Evolutionary conservation across 306 rosid species (phyloP).

Genomic region (Mucuna pruriens): DNA sequence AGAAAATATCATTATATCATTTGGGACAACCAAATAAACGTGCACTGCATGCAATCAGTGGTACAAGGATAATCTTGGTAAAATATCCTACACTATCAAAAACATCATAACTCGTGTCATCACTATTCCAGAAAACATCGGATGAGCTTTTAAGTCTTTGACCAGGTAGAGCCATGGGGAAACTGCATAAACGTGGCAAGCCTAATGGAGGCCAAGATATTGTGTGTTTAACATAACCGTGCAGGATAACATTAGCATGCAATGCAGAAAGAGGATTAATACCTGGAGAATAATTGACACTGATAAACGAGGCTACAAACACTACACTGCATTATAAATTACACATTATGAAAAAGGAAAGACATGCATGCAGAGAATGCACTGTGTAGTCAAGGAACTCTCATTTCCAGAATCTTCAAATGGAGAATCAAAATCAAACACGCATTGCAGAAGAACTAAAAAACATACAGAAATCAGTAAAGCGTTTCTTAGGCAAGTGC

Average conservation of each 20-base stretch:
- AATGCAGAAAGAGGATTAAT: conserved; percentile 11
- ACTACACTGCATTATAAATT: neutral
- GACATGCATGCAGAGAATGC: conserved; percentile 14
- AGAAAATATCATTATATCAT: neutral
- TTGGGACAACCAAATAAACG: conserved; percentile 15
- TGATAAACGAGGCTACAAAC: neutral
- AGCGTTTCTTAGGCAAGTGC: conserved; percentile 68
- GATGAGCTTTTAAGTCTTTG: neutral
- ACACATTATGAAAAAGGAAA: neutral
- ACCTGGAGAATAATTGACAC: neutral
- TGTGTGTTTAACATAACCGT: neutral
- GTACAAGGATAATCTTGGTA: neutral
- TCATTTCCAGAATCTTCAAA: conserved; percentile 30
- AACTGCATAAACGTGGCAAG: neutral
- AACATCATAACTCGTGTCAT: conserved; percentile 2
- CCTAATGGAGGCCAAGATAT: conserved; percentile 2
- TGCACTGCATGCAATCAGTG: neutral
- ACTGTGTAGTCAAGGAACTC: conserved; percentile 16
- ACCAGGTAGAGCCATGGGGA: neutral
- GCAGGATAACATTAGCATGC: neutral
- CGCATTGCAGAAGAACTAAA: conserved; percentile 21
- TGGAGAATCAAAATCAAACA: neutral
- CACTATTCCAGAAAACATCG: conserved; percentile 3
- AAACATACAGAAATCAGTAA: conserved; percentile 72
- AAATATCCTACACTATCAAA: conserved; percentile 9